phyloP scores from a whole-genome alignment of 495 filamentous ascomycete species.

The Aspergillus avenaceus region DNA sequence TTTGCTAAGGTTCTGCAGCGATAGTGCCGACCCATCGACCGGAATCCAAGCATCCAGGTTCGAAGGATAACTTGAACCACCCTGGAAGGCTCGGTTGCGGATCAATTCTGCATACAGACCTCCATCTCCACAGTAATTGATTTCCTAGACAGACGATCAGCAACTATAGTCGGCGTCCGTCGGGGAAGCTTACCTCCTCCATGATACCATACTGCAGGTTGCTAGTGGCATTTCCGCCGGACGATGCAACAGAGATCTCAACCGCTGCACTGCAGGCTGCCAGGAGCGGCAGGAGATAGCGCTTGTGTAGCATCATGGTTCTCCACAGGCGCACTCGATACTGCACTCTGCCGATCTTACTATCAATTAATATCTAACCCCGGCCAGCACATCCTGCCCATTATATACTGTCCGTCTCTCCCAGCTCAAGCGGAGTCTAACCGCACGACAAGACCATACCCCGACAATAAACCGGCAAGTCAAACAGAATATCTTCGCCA shows the following conservation, averaged over 20 bases:
- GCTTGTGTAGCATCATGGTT: slow-evolving; percentile 18
- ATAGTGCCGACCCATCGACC: slow-evolving; percentile 47
- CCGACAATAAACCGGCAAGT: background rate
- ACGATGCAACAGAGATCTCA: slow-evolving; percentile 38
- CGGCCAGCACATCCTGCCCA: background rate
- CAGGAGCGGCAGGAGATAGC: slow-evolving; percentile 25
- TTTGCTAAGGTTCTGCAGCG: slow-evolving; percentile 45
- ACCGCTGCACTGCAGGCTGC: slow-evolving; percentile 26
- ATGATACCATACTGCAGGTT: slow-evolving; percentile 55
- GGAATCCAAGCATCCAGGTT: slow-evolving; percentile 51
- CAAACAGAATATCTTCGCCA: background rate
- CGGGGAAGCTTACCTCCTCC: slow-evolving; percentile 42
- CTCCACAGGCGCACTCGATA: background rate
- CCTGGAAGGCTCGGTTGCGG: slow-evolving; percentile 67
- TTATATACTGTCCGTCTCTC: background rate
- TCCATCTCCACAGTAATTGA: slow-evolving; percentile 72
- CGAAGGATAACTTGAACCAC: slow-evolving; percentile 37
- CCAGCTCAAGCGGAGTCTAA: background rate
- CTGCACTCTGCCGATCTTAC: slow-evolving; percentile 2
- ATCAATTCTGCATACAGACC: slow-evolving; percentile 74
- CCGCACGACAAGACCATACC: background rate
- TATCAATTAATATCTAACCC: background rate
- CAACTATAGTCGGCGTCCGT: background rate
- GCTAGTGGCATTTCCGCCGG: slow-evolving; percentile 49
- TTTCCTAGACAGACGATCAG: slow-evolving; percentile 46